Evolutionary conservation across 768 basidiomycete genomes (phyloP), one percentile per base, ranked within the genome.

Genomic region (Crucibulum laeve): DNA sequence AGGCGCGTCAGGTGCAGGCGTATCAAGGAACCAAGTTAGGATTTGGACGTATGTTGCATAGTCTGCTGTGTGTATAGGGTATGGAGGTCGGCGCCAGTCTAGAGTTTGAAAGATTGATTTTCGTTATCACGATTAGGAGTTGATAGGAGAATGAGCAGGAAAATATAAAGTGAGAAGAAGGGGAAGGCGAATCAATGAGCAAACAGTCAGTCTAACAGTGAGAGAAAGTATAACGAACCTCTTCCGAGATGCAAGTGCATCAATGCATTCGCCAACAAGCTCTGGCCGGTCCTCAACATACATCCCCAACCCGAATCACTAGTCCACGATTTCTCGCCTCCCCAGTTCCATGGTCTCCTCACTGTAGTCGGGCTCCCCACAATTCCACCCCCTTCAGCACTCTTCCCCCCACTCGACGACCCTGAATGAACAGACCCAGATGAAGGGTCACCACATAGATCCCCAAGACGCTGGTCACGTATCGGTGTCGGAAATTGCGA

Each of bases 1-100:
- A 0, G 95, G 95, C 14, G 86, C 82, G 23, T 84, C 70, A 0
- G 88, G 80, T 0, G 83, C 75, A 0, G 94, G 94, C 2, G 86
- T 84, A 58, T 99, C 95, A 36, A 97, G 66, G 68, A 98, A 99
- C 92, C 94, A 98, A 0, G 90, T 87, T 17, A 99, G 45, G 40
- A 97, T 87, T 50, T 87, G 87, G 5, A 95, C 88, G 56, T 99
- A 98, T 2, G 79, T 84, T 1, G 89, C 88, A 57, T 88, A 92
- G 33, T 75, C 81, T 2, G 77, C 70, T 0, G 82, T 79, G 44
- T 68, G 66, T 11, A 82, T 67, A 2, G 78, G 70, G 45, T 77
- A 58, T 0, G 81, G 75, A 0, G 92, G 90, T 17, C 83, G 33
- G 2, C 38, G 38, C 38, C 38, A 40, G 38, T 40, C 38, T 40